A percentile compares a stretch with the other conserved stretches of the same genome.
Conservation (phyloP, 2,329 filamentous ascomycete species). For the Trichoderma semiorbis region DNA sequence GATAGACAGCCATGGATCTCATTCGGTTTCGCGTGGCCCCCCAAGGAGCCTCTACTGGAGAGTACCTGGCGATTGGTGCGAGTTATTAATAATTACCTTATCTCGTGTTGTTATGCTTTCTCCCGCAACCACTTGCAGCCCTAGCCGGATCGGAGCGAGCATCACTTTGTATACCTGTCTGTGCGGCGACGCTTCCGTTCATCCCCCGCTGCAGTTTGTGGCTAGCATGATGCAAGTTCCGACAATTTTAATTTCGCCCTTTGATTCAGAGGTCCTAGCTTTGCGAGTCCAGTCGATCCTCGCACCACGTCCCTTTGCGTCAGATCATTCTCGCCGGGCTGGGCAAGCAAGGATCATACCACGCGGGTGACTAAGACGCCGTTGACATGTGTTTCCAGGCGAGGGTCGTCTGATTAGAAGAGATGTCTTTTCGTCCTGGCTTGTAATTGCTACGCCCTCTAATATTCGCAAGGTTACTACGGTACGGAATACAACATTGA, state of each 20-base stretch:
- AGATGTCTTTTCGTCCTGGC: neutral
- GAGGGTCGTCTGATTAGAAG: neutral
- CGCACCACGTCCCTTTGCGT: conserved; percentile 9
- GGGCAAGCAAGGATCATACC: conserved; percentile 1
- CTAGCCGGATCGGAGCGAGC: neutral
- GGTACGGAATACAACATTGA: neutral
- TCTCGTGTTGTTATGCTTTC: conserved; percentile 1
- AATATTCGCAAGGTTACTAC: neutral
- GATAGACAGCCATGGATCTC: neutral
- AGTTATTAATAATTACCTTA: neutral
- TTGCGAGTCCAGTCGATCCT: neutral
- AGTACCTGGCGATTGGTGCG: neutral
- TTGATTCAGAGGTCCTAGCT: neutral
- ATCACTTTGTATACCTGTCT: neutral
- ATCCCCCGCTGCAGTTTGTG: neutral
- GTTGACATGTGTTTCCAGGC: neutral
- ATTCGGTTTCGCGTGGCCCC: neutral
- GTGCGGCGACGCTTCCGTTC: neutral
- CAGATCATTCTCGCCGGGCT: conserved; percentile 13
- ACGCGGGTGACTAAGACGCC: neutral
- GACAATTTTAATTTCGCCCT: neutral
- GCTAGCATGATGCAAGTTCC: conserved; percentile 4
- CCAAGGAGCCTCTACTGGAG: neutral
- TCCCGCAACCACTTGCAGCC: neutral
- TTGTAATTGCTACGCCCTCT: neutral